These are phyloP conservation scores for Tricharina praecox DNA, from an alignment of 495 filamentous ascomycete genomes.

Conservation along the genomic window DNA sequence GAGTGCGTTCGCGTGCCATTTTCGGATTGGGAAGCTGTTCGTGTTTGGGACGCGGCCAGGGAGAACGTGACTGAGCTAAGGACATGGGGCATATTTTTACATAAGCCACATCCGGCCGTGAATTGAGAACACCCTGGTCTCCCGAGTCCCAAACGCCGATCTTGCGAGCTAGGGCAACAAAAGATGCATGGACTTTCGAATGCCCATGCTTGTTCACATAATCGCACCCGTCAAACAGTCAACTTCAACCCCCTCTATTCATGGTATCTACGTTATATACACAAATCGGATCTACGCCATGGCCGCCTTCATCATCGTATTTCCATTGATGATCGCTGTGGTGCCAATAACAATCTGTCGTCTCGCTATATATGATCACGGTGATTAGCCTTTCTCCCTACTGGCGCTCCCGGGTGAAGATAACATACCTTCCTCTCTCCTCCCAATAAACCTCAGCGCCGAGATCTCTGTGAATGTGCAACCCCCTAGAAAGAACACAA, in stretches of 20 bases:
- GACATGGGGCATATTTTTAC: not conserved
- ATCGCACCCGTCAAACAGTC: too few species aligned
- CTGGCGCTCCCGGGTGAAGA: conserved; percentile 11
- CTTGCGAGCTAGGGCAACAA: too few species aligned
- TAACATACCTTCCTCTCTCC: conserved; percentile 56
- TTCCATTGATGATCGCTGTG: conserved; percentile 77
- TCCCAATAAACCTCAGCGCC: conserved; percentile 76
- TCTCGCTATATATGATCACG: conserved; percentile 33
- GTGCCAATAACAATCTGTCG: conserved; percentile 82
- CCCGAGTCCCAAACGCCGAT: too few species aligned
- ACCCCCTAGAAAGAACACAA: conserved; percentile 89
- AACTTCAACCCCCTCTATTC: too few species aligned
- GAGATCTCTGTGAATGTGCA: conserved; percentile 93
- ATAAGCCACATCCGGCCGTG: too few species aligned
- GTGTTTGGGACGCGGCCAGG: not conserved
- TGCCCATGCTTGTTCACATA: too few species aligned
- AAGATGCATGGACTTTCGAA: too few species aligned
- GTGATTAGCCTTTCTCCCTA: conserved; percentile 7
- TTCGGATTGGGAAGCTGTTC: too few species aligned
- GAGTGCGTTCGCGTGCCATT: not conserved
- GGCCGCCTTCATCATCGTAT: conserved; percentile 74
- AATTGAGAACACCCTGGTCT: too few species aligned
- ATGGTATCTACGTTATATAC: too few species aligned
- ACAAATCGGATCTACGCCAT: conserved; percentile 30
- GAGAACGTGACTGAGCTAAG: not conserved